A percentile compares a stretch with the other conserved stretches of the same genome.
These are phyloP conservation scores for Gaeumannomyces sp. DNA, from an alignment of 2,329 filamentous ascomycete species.

Conservation along the genomic window DNA sequence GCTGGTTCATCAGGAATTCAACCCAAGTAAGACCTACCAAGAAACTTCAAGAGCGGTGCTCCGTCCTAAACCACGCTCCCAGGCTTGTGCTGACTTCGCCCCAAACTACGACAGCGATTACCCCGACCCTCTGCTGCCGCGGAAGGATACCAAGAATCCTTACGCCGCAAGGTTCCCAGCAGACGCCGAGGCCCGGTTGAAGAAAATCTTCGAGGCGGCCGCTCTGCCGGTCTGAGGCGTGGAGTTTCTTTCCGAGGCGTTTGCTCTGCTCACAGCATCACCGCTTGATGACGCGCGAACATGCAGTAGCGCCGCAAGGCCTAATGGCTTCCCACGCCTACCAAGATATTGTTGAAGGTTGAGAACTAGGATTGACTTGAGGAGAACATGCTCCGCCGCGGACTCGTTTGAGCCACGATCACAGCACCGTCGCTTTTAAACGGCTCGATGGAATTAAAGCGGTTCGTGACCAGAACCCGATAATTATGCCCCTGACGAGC, in stretches of 20 bases:
- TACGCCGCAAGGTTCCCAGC: conserved; percentile 21
- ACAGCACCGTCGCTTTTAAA: no score
- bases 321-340: no score
- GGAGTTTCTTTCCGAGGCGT: background rate
- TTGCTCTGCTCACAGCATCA: background rate
- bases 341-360: no score
- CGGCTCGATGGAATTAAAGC: no score
- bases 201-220: conserved; percentile 13
- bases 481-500: no score
- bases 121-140: conserved; percentile 40
- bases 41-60: background rate
- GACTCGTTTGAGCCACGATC: no score
- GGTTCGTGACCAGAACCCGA: no score
- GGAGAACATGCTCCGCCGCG: no score
- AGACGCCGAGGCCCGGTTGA: conserved; percentile 33
- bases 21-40: conserved; percentile 31
- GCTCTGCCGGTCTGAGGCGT: background rate
- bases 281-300: background rate
- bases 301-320: background rate
- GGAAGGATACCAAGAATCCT: conserved; percentile 22
- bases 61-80: background rate
- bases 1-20: conserved; percentile 40
- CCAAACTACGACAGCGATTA: conserved; percentile 27
- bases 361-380: no score
- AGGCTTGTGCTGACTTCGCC: background rate